Evolutionary conservation across 2,329 filamentous ascomycete genomes (phyloP).

Genomic region (Exophiala spinifera): DNA sequence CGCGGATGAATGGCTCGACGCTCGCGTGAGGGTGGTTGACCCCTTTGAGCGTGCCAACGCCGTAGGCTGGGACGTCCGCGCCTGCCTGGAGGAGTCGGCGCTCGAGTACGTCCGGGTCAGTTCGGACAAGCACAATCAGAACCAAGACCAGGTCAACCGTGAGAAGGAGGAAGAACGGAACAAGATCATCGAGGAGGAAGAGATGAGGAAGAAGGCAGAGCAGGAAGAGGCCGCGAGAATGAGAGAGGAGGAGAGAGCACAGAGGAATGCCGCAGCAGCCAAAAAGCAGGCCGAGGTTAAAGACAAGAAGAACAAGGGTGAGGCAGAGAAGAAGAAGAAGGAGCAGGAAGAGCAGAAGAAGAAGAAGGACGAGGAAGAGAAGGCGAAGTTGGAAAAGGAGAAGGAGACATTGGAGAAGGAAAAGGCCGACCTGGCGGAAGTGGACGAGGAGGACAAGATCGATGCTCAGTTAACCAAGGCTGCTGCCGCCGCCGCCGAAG

Average conservation of each 20-base stretch:
- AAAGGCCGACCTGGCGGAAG: too few relatives aligned
- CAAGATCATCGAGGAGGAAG: conserved; percentile 4
- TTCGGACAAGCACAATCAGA: neutral
- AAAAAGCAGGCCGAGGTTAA: conserved; percentile 1
- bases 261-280: conserved; percentile 1
- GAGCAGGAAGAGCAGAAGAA: conserved; percentile 25
- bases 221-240: conserved; percentile 7
- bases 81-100: conserved; percentile 7
- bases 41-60: conserved; percentile 2
- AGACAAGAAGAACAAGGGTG: conserved; percentile 32
- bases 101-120: neutral
- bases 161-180: neutral
- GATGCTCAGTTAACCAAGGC: conserved; percentile 36
- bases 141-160: neutral
- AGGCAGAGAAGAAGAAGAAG: conserved; percentile 30
- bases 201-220: conserved; percentile 11
- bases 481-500: neutral
- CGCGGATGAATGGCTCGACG: neutral
- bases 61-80: conserved; percentile 6
- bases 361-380: conserved; percentile 39
- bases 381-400: conserved; percentile 22
- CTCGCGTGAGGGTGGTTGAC: conserved; percentile 6
- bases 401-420: conserved; percentile 31
- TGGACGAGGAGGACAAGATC: conserved; percentile 38
- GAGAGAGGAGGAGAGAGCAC: neutral